A percentile compares a stretch with the other conserved stretches of the same genome.
These are phyloP conservation scores for Ceratobasidium sp. DNA, from an alignment of 1,284 basidiomycete species.

Conservation along the genomic window DNA sequence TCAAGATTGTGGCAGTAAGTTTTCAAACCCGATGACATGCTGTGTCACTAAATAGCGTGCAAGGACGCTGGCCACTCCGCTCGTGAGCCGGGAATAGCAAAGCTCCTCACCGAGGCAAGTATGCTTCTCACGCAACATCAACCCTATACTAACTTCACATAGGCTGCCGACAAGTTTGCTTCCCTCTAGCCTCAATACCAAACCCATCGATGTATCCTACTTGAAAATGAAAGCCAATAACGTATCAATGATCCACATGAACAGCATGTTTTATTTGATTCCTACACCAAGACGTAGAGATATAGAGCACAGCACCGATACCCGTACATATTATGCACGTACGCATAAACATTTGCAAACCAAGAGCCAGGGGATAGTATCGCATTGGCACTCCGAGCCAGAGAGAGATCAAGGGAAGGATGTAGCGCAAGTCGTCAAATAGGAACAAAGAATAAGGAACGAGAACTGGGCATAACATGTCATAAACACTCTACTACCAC, in stretches of 20 bases:
- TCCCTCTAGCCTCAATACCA: slow-evolving; percentile 53
- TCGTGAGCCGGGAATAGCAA: slow-evolving; percentile 80
- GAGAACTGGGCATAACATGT: slow-evolving; percentile 20
- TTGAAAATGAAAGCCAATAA: slow-evolving; percentile 35
- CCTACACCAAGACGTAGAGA: slow-evolving; percentile 37
- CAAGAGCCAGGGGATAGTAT: slow-evolving; percentile 16
- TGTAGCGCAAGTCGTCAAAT: slow-evolving; percentile 28
- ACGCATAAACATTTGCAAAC: slow-evolving; percentile 31
- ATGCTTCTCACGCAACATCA: neutral
- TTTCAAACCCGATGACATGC: too few relatives aligned
- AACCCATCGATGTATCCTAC: neutral
- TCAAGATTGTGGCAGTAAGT: slow-evolving; percentile 76
- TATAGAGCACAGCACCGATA: slow-evolving; percentile 34
- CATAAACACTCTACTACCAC: neutral
- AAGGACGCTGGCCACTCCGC: slow-evolving; percentile 90
- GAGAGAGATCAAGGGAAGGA: slow-evolving; percentile 7
- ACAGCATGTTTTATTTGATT: slow-evolving; percentile 22
- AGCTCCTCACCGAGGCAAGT: slow-evolving; percentile 78
- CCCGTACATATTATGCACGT: slow-evolving; percentile 42
- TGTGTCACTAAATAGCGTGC: neutral
- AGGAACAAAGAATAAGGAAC: slow-evolving; percentile 41
- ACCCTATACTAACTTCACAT: neutral
- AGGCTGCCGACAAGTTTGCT: slow-evolving; percentile 65
- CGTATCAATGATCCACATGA: neutral
- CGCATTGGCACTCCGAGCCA: slow-evolving; percentile 1